A percentile compares a stretch with the other conserved stretches of the same genome.
phyloP scores from a whole-genome alignment of 805 yeast genomes.

The Metschnikowia bowlesiae region DNA sequence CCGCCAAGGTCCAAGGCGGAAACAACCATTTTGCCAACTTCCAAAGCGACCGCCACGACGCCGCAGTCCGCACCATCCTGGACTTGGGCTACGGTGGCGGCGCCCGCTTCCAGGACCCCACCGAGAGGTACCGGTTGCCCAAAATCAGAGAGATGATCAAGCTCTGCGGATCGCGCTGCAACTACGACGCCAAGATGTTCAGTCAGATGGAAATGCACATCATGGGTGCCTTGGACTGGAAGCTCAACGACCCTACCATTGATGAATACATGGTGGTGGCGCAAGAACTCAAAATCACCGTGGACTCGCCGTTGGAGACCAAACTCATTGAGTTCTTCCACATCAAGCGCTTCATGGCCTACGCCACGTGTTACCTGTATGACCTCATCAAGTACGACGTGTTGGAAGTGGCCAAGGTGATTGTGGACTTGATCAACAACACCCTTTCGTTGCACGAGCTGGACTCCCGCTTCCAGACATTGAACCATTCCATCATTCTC shows the following conservation, averaged over 20 bases:
- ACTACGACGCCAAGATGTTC: constrained; percentile 43
- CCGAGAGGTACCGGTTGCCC: constrained; percentile 72
- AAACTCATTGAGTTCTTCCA: constrained; percentile 34
- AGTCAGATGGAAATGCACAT: constrained; percentile 77
- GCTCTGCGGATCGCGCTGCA: constrained; percentile 61
- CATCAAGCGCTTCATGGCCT: constrained; percentile 47
- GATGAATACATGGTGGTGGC: constrained; percentile 34
- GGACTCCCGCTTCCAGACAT: constrained; percentile 22
- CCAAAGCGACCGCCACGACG: constrained; percentile 9
- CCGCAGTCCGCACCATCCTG: constrained; percentile 25
- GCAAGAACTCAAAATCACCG: constrained; percentile 36
- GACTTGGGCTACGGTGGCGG: constrained; percentile 47
- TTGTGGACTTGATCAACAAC: constrained; percentile 31
- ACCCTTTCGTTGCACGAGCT: constrained; percentile 19
- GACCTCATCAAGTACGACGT: constrained; percentile 26
- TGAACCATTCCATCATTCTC: constrained; percentile 13
- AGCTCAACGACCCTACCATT: constrained; percentile 54
- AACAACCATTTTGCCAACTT: constrained; percentile 59
- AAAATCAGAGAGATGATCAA: constrained; percentile 55
- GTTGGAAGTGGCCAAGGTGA: constrained; percentile 23
- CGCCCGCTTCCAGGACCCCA: constrained; percentile 63
- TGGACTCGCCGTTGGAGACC: constrained; percentile 11
- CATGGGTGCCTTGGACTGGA: constrained; percentile 68
- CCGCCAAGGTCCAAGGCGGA: constrained; percentile 79
- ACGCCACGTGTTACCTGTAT: constrained; percentile 44